Base-by-base conservation (phyloP, 441 rosid species). In the Aquilaria agallochum region DNA sequence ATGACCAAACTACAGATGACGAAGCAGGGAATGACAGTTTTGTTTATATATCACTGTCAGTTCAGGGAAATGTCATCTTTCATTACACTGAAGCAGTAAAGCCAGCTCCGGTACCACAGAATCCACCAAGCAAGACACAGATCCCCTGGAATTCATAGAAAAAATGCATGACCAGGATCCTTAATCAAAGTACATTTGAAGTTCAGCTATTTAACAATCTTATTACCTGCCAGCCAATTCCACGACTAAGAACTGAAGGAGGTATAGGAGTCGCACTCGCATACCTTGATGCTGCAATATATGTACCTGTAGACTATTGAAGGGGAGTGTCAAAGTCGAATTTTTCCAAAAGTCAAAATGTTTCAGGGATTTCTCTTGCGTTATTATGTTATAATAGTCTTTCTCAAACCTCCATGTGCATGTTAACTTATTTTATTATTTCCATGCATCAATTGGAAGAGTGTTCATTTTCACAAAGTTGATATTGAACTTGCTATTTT, bases 241-340 rank as follows among this genome's bases (percentile, higher is more conserved):
- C 96, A 63, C 96, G 96, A 67, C 93, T 81, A 58, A 92, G 81
- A 47, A 89, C 86, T 7, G 92, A 84, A 10, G 98, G 95, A 56
- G 98, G 98, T 10, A 80, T 45, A 63, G 78, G 91, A 40, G 96
- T 92, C n/a, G 95, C 95, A 65, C 95, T 87, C 40, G 83, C 95
- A 72, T 67, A 92, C 73, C 95, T 84, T 54, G 92, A 83, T 51
- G 89, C 91, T 3, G 91, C 90, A 10, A 92, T 80, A 54, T 80
- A 74, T 2, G 95, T 68, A 60, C 93, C 96, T 0, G 85, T 89
- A 42, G 95, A 82, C 98, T 92, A 85, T 71, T 48, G 58, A 69
- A 61, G 27, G 65, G 44, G 56, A 52, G 42, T 46, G 59, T 5
- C 4, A 32, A 10, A 40, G 9, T 3, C 45, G 5, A 40, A 4